Percentiles rank a stretch among this genome's conserved stretches.
Conservation (phyloP, 345 rosid genomes). For the Arabidopsis arenosa region DNA sequence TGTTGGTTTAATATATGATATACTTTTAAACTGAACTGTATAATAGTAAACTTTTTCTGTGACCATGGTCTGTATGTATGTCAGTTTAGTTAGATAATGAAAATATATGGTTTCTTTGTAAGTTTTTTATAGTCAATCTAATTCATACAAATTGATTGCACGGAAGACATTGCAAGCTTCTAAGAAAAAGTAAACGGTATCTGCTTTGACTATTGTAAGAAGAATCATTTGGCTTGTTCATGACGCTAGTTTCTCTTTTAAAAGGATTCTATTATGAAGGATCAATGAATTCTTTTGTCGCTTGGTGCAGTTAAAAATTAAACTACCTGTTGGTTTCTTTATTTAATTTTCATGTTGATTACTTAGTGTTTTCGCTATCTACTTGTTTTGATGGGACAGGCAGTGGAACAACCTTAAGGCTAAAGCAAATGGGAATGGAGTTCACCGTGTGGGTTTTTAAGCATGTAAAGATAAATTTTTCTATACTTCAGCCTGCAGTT, state of each 20-base stretch:
- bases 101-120: neutral
- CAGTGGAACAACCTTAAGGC: constrained; percentile 78
- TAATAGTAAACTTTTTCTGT: neutral
- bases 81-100: constrained; percentile 20
- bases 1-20: constrained; percentile 20
- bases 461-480: constrained; percentile 66
- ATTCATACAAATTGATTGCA: constrained; percentile 8
- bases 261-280: constrained; percentile 6
- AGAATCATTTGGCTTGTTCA: constrained; percentile 20
- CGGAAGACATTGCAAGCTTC: neutral
- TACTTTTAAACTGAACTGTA: constrained; percentile 14
- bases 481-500: constrained; percentile 18
- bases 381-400: constrained; percentile 56
- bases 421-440: constrained; percentile 98
- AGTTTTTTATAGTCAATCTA: neutral
- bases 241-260: neutral
- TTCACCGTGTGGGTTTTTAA: constrained; percentile 98
- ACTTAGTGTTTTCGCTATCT: constrained; percentile 24
- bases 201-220: constrained; percentile 23
- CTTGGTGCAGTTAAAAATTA: constrained; percentile 26
- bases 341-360: constrained; percentile 22
- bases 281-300: neutral
- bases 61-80: constrained; percentile 18
- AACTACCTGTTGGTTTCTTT: constrained; percentile 10
- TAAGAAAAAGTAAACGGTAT: constrained; percentile 8